Base-by-base conservation (phyloP, 176 grass and related monocot species). In the Oryza longistaminata region DNA sequence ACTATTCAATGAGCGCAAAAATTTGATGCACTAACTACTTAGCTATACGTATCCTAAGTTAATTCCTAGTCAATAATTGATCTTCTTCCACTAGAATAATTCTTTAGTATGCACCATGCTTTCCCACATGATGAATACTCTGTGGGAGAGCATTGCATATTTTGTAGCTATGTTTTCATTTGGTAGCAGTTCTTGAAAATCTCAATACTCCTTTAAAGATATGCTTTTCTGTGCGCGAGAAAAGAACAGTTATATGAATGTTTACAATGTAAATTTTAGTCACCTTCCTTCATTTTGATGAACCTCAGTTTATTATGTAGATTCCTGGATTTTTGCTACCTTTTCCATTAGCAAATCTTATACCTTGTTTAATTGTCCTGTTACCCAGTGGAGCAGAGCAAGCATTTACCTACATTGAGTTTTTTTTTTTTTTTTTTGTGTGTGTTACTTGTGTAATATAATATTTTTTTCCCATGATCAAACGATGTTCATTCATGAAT, bases 321-420 rank as follows among this genome's bases (percentile, higher is more conserved):
- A 26, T 75, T 24, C 76, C 27, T 31, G 2, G 52, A 7, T 1
- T 46, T 21, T 48, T 48, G 46, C 48, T 74, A 64, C 43, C 42
- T 74, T 88, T 83, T 71, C 79, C 46, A 88, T 73, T 45, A 21
- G 11, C 34, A 68, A 68, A 39, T 34, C 21, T 46, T 70, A 37
- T n/a, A 73, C 7, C 33, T 24, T 8, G 61, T 46, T 70, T 19
- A 5, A 0, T 69, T 7, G 4, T 40, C 42, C 26, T 75, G 37
- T 13, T 79, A 37, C 9, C 49, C 44, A 33, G n/a, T 71, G 78
- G 11, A 85, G 64, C 34, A 81, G 69, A 81, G 0, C 71, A 85
- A 70, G 12, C 27, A 80, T 73, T 73, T 74, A 53, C 16, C 3
- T 58, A 13, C 25, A 10, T 55, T 74, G 31, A 58, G 49, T 24